These are phyloP conservation scores for Stipa capillata DNA, from an alignment of 176 grass and related monocot species.

Conservation along the genomic window DNA sequence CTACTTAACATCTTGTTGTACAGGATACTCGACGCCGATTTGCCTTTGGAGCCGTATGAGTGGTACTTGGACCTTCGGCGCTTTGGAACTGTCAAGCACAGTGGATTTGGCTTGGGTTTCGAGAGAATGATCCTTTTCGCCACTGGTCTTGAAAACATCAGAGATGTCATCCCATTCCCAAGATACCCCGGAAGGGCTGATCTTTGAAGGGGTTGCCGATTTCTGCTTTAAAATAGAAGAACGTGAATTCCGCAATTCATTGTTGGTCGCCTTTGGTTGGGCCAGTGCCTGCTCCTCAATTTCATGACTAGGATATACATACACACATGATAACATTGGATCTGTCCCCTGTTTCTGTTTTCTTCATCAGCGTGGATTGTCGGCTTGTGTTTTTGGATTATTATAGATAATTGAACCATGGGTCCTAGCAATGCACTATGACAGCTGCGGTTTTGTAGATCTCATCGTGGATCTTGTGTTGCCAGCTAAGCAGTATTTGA, in stretches of 20 bases:
- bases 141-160: constrained; percentile 80
- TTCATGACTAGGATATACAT: neutral
- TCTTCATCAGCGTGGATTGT: neutral
- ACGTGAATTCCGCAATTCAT: neutral
- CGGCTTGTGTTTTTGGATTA: neutral
- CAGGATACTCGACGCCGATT: constrained; percentile 50
- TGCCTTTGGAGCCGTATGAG: constrained; percentile 71
- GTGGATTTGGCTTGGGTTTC: constrained; percentile 72
- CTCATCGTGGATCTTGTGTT: too few species aligned
- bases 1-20: neutral
- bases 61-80: constrained; percentile 78
- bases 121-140: constrained; percentile 90
- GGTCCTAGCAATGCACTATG: too few species aligned
- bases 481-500: too few species aligned
- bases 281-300: neutral
- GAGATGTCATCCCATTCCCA: constrained; percentile 77
- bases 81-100: constrained; percentile 61
- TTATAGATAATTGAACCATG: too few species aligned
- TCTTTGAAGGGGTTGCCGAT: constrained; percentile 31
- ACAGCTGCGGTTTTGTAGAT: too few species aligned
- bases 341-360: neutral
- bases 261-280: neutral
- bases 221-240: neutral
- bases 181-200: constrained; percentile 72
- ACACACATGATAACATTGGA: neutral